phyloP scores from a whole-genome alignment of 768 basidiomycete genomes.

The Pilatotrama ljubarskyi region DNA sequence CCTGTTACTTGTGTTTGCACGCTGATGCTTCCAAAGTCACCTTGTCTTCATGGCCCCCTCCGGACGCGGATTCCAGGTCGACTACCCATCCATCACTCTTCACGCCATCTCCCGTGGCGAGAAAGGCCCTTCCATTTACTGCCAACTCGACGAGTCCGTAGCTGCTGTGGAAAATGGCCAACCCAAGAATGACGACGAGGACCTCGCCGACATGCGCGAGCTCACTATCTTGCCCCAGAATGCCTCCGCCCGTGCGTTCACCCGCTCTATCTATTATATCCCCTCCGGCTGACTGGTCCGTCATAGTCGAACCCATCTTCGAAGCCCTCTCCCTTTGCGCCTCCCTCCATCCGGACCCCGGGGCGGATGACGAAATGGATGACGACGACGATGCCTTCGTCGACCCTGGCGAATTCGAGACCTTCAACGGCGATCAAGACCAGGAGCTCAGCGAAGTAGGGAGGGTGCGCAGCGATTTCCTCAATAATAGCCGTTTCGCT shows the following conservation, averaged over 20 bases:
- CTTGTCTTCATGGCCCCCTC: slow-evolving; percentile 75
- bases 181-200: slow-evolving; percentile 32
- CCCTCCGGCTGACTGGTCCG: too few relatives aligned
- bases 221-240: slow-evolving; percentile 72
- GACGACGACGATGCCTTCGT: slow-evolving; percentile 55
- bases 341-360: slow-evolving; percentile 78
- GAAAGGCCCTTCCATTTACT: slow-evolving; percentile 76
- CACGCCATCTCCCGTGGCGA: slow-evolving; percentile 86
- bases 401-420: slow-evolving; percentile 48
- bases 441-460: slow-evolving; percentile 85
- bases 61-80: slow-evolving; percentile 76
- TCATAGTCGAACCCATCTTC: slow-evolving; percentile 81
- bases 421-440: slow-evolving; percentile 60
- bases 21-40: slow-evolving; percentile 51
- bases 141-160: slow-evolving; percentile 69
- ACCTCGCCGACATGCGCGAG: slow-evolving; percentile 71
- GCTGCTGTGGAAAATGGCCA: not conserved
- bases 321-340: slow-evolving; percentile 85
- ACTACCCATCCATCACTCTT: slow-evolving; percentile 88
- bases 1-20: not conserved
- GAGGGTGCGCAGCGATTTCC: slow-evolving; percentile 91
- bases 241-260: slow-evolving; percentile 56
- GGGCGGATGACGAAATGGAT: slow-evolving; percentile 47
- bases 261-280: too few relatives aligned
- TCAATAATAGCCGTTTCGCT: slow-evolving; percentile 71